phyloP scores from a whole-genome alignment of 306 rosid genomes.

The Purshia tridentata region DNA sequence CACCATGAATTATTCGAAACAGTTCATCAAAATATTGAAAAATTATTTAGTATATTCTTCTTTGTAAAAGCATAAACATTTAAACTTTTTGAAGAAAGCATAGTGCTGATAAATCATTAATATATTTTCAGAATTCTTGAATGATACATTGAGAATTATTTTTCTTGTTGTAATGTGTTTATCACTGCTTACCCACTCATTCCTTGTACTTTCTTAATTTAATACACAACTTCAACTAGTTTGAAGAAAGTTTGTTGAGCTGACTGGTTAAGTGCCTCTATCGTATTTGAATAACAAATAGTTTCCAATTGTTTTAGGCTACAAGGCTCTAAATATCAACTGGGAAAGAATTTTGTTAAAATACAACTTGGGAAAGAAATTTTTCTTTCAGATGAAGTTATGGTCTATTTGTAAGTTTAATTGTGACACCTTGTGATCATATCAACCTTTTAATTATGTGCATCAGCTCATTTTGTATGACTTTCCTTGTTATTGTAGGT shows the following conservation, averaged over 20 bases:
- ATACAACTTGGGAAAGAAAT: not conserved
- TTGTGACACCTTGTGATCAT: not conserved
- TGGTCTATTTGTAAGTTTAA: not conserved
- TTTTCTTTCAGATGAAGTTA: not conserved
- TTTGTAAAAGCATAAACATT: too few relatives aligned
- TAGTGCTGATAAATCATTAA: too few relatives aligned
- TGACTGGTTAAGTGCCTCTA: not conserved
- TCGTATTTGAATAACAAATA: not conserved
- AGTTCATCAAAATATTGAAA: too few relatives aligned
- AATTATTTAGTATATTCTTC: too few relatives aligned
- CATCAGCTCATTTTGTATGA: not conserved
- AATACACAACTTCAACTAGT: not conserved
- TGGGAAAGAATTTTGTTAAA: not conserved
- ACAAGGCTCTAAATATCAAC: not conserved
- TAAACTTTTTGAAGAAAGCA: too few relatives aligned
- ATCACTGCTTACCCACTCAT: not conserved
- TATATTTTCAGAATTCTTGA: too few relatives aligned
- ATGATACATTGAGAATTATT: too few relatives aligned
- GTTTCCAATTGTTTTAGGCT: not conserved
- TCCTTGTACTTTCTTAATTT: not conserved
- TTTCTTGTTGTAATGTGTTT: not conserved
- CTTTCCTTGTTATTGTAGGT: constrained; percentile 57
- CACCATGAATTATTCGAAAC: not conserved
- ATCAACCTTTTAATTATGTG: not conserved
- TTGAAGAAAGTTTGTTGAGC: too few relatives aligned